Percentiles rank a stretch among this genome's conserved stretches.
Evolutionary conservation across 441 rosid genomes (phyloP).

Genomic region (Pelargonium fulgidum): DNA sequence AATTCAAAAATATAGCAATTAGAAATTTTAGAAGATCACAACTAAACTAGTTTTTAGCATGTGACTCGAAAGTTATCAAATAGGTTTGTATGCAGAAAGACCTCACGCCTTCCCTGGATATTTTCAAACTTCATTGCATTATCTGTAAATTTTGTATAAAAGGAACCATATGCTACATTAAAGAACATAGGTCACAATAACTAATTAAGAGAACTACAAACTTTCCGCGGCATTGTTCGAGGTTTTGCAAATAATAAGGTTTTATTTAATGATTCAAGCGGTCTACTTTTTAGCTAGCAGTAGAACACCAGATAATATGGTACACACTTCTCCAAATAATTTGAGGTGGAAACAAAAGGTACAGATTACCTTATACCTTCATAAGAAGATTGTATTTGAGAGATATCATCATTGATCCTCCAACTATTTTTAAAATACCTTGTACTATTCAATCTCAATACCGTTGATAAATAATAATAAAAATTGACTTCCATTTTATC

Average conservation of each 20-base stretch:
- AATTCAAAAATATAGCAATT: neutral
- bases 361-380: neutral
- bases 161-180: neutral
- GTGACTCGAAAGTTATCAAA: neutral
- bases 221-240: no score
- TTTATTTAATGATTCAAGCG: no score
- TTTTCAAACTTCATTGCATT: neutral
- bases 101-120: neutral
- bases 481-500: no score
- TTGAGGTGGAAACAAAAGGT: neutral
- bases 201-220: no score
- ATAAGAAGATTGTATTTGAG: neutral
- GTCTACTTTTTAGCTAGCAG: no score
- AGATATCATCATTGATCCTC: neutral
- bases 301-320: no score
- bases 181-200: no score
- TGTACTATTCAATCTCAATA: no score
- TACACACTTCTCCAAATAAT: neutral
- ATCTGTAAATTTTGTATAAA: neutral
- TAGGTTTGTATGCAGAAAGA: neutral
- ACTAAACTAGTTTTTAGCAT: neutral
- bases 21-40: slow-evolving; percentile 7
- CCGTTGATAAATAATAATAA: no score
- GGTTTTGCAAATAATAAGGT: no score
- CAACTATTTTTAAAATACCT: no score